These are phyloP conservation scores for Clonostachys sp. DNA, from an alignment of 2,329 filamentous ascomycete genomes.

Conservation along the genomic window DNA sequence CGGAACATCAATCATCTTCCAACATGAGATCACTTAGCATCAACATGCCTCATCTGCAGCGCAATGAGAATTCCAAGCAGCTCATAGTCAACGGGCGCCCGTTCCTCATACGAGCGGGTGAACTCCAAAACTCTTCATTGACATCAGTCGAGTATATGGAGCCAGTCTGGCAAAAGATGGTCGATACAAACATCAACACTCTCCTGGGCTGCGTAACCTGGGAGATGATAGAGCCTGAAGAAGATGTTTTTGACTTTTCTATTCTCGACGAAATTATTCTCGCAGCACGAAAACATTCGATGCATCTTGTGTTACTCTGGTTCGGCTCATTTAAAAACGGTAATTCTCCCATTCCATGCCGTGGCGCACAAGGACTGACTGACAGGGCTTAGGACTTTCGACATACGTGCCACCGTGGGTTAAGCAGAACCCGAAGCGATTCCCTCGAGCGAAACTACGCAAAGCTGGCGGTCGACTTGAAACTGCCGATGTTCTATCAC, in stretches of 20 bases:
- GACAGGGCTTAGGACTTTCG: conserved; percentile 7
- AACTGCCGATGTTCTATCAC: conserved; percentile 15
- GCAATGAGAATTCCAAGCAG: conserved; percentile 8
- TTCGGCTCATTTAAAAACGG: conserved; percentile 33
- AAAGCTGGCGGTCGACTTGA: not conserved
- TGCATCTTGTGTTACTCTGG: conserved; percentile 29
- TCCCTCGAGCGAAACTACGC: conserved; percentile 19
- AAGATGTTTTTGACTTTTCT: conserved; percentile 24
- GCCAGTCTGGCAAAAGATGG: conserved; percentile 21
- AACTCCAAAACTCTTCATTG: conserved; percentile 29
- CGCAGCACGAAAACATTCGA: conserved; percentile 19
- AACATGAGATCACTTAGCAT: no score
- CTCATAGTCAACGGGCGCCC: conserved; percentile 29
- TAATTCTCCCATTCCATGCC: conserved; percentile 4
- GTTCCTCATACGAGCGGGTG: conserved; percentile 24
- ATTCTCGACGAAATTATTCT: conserved; percentile 24
- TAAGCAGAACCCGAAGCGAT: conserved; percentile 24
- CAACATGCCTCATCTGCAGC: not conserved
- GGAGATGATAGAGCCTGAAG: conserved; percentile 28
- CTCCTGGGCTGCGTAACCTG: conserved; percentile 27
- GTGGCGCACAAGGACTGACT: not conserved
- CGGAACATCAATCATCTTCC: no score
- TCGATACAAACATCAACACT: conserved; percentile 24
- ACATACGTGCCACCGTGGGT: conserved; percentile 27
- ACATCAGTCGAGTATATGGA: conserved; percentile 24